Evolutionary conservation across 345 rosid genomes (phyloP).

Genomic region (Anastatica hierochuntica): DNA sequence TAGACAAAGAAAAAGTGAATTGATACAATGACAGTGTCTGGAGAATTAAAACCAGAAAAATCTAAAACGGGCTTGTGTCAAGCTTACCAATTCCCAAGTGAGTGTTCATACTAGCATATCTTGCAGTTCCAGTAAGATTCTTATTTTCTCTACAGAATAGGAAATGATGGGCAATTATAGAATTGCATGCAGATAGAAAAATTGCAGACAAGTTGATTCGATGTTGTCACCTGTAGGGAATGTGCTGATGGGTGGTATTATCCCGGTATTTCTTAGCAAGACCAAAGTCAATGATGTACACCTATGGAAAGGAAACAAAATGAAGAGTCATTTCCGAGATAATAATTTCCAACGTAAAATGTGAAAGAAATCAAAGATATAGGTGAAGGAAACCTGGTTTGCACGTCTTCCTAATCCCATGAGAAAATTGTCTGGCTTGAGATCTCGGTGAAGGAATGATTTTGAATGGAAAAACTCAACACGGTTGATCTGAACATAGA

Average conservation of each 20-base stretch:
- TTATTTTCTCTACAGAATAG: slow-evolving; percentile 67
- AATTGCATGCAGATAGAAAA: not conserved
- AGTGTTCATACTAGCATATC: slow-evolving; percentile 99
- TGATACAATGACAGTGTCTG: not conserved
- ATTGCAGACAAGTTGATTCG: not conserved
- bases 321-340: not conserved
- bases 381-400: slow-evolving; percentile 49
- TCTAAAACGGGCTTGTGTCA: not conserved
- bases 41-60: not conserved
- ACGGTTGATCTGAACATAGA: slow-evolving; percentile 56
- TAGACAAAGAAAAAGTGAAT: slow-evolving; percentile 3
- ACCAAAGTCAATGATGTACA: slow-evolving; percentile 82
- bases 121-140: slow-evolving; percentile 94
- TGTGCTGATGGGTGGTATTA: slow-evolving; percentile 73
- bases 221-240: slow-evolving; percentile 62
- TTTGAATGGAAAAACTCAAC: slow-evolving; percentile 86
- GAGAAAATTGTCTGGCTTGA: slow-evolving; percentile 69
- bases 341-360: not conserved
- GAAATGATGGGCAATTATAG: not conserved
- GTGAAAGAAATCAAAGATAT: not conserved
- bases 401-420: slow-evolving; percentile 97
- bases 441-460: slow-evolving; percentile 41
- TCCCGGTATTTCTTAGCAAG: slow-evolving; percentile 92
- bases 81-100: slow-evolving; percentile 91
- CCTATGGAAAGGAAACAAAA: slow-evolving; percentile 33